phyloP scores from a whole-genome alignment of 257 asterid species.

The Plantago ovata region DNA sequence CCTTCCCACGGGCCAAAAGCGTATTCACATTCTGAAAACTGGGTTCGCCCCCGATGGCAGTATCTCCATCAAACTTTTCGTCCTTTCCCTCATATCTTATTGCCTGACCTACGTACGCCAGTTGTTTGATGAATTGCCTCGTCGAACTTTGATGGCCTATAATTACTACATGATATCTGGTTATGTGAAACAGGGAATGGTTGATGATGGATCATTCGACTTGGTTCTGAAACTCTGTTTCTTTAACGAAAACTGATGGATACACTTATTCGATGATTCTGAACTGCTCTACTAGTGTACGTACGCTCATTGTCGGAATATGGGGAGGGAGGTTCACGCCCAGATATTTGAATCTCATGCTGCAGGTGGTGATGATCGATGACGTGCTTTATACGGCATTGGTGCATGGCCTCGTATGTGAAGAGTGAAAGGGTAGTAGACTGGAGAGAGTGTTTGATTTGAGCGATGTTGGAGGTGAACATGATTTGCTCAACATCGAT shows the following conservation, averaged over 20 bases:
- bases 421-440: conserved; percentile 50
- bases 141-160: conserved; percentile 64
- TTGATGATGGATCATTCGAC: conserved; percentile 38
- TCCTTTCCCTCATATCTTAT: conserved; percentile 47
- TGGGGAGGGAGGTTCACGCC: conserved; percentile 59
- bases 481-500: conserved; percentile 79
- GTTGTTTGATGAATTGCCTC: conserved; percentile 72
- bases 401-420: conserved; percentile 75
- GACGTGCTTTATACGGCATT: conserved; percentile 77
- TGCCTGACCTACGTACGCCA: conserved; percentile 49
- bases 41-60: conserved; percentile 63
- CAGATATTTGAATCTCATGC: conserved; percentile 45
- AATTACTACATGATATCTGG: conserved; percentile 87
- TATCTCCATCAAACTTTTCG: conserved; percentile 67
- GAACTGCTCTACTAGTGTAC: conserved; percentile 50
- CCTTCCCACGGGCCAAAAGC: conserved; percentile 76
- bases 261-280: conserved; percentile 73
- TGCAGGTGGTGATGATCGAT: conserved; percentile 54
- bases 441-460: conserved; percentile 66
- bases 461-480: conserved; percentile 61
- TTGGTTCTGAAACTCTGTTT: conserved; percentile 48
- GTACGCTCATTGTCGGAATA: conserved; percentile 12
- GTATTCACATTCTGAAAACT: conserved; percentile 60
- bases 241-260: conserved; percentile 54
- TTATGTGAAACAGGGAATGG: conserved; percentile 45